Evolutionary conservation across 345 rosid genomes (phyloP).

Genomic region (Brassica napus): DNA sequence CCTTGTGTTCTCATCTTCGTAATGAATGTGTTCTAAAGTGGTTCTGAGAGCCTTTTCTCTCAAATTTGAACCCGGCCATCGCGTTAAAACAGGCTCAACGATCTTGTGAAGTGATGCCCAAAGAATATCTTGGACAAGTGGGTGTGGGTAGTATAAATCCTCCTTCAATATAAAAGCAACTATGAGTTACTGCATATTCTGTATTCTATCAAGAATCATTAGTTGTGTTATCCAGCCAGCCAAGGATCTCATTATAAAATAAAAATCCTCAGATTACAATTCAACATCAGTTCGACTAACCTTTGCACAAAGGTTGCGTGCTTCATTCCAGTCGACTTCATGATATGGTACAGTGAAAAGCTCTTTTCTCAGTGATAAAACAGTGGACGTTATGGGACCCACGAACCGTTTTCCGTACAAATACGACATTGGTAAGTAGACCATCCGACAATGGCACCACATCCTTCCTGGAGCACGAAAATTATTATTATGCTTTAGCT

Average conservation of each 20-base stretch:
- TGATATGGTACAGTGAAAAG: constrained; percentile 77
- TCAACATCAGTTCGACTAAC: constrained; percentile 47
- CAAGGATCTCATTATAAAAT: constrained; percentile 5
- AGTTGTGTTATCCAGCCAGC: constrained; percentile 3
- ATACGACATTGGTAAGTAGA: constrained; percentile 96
- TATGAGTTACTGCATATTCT: constrained; percentile 1
- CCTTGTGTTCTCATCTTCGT: constrained; percentile 92
- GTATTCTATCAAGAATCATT: constrained; percentile 1
- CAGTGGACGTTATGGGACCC: constrained; percentile 84
- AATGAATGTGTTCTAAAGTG: constrained; percentile 77
- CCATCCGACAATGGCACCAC: constrained; percentile 99
- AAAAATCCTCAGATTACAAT: constrained; percentile 4
- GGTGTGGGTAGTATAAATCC: constrained; percentile 95
- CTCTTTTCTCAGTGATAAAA: constrained; percentile 89
- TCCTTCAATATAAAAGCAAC: constrained; percentile 56
- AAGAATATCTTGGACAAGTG: constrained; percentile 80
- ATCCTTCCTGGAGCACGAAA: constrained; percentile 73
- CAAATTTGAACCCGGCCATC: constrained; percentile 89
- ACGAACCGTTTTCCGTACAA: constrained; percentile 93
- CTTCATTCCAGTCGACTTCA: constrained; percentile 83
- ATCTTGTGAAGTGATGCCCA: constrained; percentile 74
- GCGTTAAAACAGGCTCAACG: constrained; percentile 74
- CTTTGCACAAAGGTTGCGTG: constrained; percentile 90
- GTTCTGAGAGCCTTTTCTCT: constrained; percentile 78
- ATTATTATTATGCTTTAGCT: constrained; percentile 3